Percentiles rank a stretch among this genome's conserved stretches.
These are phyloP conservation scores for Orbilia brochopaga DNA, from an alignment of 2,329 filamentous ascomycete species.

Conservation along the genomic window DNA sequence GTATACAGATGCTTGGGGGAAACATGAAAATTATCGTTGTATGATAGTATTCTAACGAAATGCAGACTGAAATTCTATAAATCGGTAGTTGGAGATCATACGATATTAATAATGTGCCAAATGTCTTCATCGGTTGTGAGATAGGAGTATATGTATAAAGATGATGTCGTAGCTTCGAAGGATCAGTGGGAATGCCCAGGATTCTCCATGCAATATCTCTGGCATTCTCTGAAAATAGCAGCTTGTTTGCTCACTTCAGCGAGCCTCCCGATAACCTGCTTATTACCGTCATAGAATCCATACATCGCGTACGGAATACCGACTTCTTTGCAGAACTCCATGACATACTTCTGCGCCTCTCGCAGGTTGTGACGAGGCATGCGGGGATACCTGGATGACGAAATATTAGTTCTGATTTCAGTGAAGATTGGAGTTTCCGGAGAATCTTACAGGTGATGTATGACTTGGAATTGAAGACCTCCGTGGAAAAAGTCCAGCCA, in stretches of 20 bases:
- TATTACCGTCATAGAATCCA: conserved; percentile 83
- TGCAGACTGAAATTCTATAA: not conserved
- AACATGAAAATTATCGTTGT: not conserved
- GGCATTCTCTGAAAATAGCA: conserved; percentile 76
- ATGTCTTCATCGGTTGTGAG: not conserved
- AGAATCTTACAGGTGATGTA: conserved; percentile 52
- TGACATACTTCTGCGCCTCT: conserved; percentile 73
- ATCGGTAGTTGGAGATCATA: not conserved
- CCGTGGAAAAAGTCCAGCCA: conserved; percentile 92
- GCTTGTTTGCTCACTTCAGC: conserved; percentile 82
- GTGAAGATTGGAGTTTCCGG: not conserved
- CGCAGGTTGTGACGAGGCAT: conserved; percentile 85
- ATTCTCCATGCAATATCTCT: conserved; percentile 58
- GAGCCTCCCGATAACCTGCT: conserved; percentile 75
- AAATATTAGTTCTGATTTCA: conserved; percentile 13
- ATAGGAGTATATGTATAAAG: too few relatives aligned
- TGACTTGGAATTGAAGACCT: conserved; percentile 78
- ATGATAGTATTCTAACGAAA: not conserved
- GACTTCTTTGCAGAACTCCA: conserved; percentile 81
- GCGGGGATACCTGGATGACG: conserved; percentile 64
- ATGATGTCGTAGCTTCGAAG: not conserved
- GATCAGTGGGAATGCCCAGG: conserved; percentile 21
- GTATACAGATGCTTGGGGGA: not conserved
- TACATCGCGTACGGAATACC: conserved; percentile 84
- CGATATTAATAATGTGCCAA: not conserved